Conservation (phyloP, 1,139 yeast genomes). For the Citeromyces siamensis region DNA sequence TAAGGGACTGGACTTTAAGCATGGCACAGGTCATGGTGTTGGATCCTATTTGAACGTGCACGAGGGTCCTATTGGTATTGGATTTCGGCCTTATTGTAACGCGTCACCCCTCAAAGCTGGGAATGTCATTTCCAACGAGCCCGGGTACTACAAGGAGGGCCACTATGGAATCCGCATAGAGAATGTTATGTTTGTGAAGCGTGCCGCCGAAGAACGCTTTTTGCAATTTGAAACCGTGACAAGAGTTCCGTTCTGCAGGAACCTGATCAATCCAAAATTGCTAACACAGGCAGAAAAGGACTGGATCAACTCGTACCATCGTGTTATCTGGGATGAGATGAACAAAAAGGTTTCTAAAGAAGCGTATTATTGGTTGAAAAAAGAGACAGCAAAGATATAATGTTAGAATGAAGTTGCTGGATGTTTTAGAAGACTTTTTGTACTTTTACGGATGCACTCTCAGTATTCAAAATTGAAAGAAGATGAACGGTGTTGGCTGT, state of each 20-base stretch:
- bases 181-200: slow-evolving; percentile 55
- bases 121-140: slow-evolving; percentile 83
- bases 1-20: slow-evolving; percentile 81
- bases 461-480: too few relatives aligned
- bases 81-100: slow-evolving; percentile 36
- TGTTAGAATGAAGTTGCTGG: too few relatives aligned
- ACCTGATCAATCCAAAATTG: slow-evolving; percentile 45
- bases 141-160: slow-evolving; percentile 91
- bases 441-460: too few relatives aligned
- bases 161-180: slow-evolving; percentile 92
- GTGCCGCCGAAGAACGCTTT: slow-evolving; percentile 34
- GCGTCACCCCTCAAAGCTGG: slow-evolving; percentile 47
- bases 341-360: slow-evolving; percentile 33
- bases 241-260: slow-evolving; percentile 74
- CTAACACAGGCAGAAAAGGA: slow-evolving; percentile 48
- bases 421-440: too few relatives aligned
- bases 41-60: slow-evolving; percentile 90
- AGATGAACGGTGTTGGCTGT: too few relatives aligned
- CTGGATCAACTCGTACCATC: slow-evolving; percentile 65
- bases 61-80: slow-evolving; percentile 93
- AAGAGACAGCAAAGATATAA: slow-evolving; percentile 38
- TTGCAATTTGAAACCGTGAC: slow-evolving; percentile 80
- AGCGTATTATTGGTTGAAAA: slow-evolving; percentile 60
- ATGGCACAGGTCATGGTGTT: slow-evolving; percentile 98
- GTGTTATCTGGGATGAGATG: slow-evolving; percentile 43